phyloP scores from a whole-genome alignment of 768 basidiomycete genomes.

The Xerocomellus dryophilus region DNA sequence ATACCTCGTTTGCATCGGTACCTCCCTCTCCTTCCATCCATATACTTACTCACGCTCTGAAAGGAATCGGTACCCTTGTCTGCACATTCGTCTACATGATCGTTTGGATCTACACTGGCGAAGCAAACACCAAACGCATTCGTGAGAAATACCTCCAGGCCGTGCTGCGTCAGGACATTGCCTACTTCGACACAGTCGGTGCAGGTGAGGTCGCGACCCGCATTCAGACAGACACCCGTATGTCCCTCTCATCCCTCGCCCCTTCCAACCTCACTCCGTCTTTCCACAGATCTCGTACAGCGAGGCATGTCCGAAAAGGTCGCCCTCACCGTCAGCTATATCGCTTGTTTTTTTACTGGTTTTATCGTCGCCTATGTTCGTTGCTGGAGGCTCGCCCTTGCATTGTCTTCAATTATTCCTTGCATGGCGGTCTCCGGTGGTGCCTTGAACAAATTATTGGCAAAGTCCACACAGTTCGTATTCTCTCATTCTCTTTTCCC shows the following conservation, averaged over 20 bases:
- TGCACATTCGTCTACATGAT: conserved; percentile 73
- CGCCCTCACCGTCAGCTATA: conserved; percentile 60
- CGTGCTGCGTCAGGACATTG: conserved; percentile 81
- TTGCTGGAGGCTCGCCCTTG: conserved; percentile 81
- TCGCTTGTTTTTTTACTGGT: conserved; percentile 73
- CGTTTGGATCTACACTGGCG: conserved; percentile 71
- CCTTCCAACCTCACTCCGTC: background rate
- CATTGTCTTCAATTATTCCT: conserved; percentile 76
- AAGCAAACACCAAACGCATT: conserved; percentile 78
- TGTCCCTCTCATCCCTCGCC: conserved; percentile 20
- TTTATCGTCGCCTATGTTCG: conserved; percentile 70
- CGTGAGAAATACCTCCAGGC: conserved; percentile 80
- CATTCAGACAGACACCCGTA: conserved; percentile 85
- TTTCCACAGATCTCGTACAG: conserved; percentile 70
- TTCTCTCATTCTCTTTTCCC: background rate
- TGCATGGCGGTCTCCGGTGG: conserved; percentile 75
- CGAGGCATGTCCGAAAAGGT: conserved; percentile 92
- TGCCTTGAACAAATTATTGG: conserved; percentile 66
- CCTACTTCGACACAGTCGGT: conserved; percentile 88
- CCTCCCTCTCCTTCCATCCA: conserved; percentile 13
- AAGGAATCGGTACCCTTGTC: conserved; percentile 72
- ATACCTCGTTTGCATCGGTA: conserved; percentile 68
- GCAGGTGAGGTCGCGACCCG: conserved; percentile 93
- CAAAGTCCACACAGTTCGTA: conserved; percentile 63
- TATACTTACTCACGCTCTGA: background rate